Percentiles rank a stretch among this genome's conserved stretches.
These are phyloP conservation scores for Camelina hispida DNA, from an alignment of 345 rosid species.

Conservation along the genomic window DNA sequence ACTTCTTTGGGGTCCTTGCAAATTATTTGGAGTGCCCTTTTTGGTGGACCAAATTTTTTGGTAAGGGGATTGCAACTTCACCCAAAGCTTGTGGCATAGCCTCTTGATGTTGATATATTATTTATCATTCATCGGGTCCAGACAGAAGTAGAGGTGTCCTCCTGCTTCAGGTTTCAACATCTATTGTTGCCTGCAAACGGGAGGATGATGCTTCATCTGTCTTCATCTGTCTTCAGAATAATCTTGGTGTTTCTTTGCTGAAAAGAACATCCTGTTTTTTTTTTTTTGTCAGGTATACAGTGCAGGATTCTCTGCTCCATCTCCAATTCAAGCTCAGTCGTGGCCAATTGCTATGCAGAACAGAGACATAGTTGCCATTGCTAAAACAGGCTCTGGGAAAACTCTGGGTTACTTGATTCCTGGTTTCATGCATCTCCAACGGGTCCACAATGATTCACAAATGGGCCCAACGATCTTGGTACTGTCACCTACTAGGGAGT, in stretches of 20 bases:
- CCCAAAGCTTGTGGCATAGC: conserved; percentile 75
- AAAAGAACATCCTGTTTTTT: conserved; percentile 55
- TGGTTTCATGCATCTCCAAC: conserved; percentile 80
- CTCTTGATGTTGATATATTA: conserved; percentile 65
- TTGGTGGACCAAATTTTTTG: conserved; percentile 66
- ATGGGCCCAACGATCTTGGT: conserved; percentile 94
- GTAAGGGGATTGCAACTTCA: conserved; percentile 73
- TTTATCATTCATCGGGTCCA: conserved; percentile 53
- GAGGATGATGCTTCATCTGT: conserved; percentile 86
- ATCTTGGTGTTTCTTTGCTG: conserved; percentile 52
- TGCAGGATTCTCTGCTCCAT: conserved; percentile 94
- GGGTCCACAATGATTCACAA: conserved; percentile 60
- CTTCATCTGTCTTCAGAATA: conserved; percentile 45
- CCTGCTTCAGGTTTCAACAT: conserved; percentile 76
- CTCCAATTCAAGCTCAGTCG: conserved; percentile 99
- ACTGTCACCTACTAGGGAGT: conserved; percentile 95
- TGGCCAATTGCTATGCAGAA: conserved; percentile 95
- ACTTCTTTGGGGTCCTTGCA: conserved; percentile 71
- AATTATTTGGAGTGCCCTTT: conserved; percentile 74
- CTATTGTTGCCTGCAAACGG: conserved; percentile 70
- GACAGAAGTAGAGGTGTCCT: conserved; percentile 64
- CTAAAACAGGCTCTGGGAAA: conserved; percentile 97
- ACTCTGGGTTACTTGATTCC: conserved; percentile 93
- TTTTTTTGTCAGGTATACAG: conserved; percentile 72
- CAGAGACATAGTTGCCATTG: conserved; percentile 93